phyloP scores from a whole-genome alignment of 2,329 filamentous ascomycete genomes.

The Paraconiothyrium brasiliense region DNA sequence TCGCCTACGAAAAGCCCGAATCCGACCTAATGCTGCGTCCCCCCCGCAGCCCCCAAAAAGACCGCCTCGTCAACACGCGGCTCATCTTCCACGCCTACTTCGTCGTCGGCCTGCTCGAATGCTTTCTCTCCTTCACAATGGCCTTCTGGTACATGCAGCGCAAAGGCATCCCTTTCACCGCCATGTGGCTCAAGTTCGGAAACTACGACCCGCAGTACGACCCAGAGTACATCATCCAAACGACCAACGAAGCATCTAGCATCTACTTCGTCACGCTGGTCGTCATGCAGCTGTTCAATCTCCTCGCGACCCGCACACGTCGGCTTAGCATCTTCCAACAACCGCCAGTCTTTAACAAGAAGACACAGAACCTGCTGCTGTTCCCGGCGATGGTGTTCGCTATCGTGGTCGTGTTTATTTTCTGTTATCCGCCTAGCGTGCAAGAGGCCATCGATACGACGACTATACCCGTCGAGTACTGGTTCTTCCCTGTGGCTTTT shows the following conservation, averaged over 20 bases:
- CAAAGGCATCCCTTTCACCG: slow-evolving; percentile 71
- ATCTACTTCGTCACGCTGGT: slow-evolving; percentile 85
- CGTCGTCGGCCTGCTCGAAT: slow-evolving; percentile 68
- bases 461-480: slow-evolving; percentile 74
- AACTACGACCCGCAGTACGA: slow-evolving; percentile 36
- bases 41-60: slow-evolving; percentile 73
- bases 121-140: slow-evolving; percentile 56
- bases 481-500: slow-evolving; percentile 79
- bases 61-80: slow-evolving; percentile 77
- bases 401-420: slow-evolving; percentile 73
- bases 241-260: slow-evolving; percentile 72
- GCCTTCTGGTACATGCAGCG: slow-evolving; percentile 53
- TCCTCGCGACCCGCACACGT: slow-evolving; percentile 72
- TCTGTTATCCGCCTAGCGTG: slow-evolving; percentile 71
- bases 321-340: slow-evolving; percentile 74
- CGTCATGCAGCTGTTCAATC: slow-evolving; percentile 83
- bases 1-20: slow-evolving; percentile 81
- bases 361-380: slow-evolving; percentile 73
- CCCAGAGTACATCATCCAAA: slow-evolving; percentile 47
- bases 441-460: slow-evolving; percentile 70
- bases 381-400: slow-evolving; percentile 77
- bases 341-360: slow-evolving; percentile 70
- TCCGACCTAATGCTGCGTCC: slow-evolving; percentile 76
- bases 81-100: slow-evolving; percentile 78
- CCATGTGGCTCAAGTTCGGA: slow-evolving; percentile 67